Base-by-base conservation (phyloP, 2,329 filamentous ascomycete species). In the Neofusicoccum parvum region DNA sequence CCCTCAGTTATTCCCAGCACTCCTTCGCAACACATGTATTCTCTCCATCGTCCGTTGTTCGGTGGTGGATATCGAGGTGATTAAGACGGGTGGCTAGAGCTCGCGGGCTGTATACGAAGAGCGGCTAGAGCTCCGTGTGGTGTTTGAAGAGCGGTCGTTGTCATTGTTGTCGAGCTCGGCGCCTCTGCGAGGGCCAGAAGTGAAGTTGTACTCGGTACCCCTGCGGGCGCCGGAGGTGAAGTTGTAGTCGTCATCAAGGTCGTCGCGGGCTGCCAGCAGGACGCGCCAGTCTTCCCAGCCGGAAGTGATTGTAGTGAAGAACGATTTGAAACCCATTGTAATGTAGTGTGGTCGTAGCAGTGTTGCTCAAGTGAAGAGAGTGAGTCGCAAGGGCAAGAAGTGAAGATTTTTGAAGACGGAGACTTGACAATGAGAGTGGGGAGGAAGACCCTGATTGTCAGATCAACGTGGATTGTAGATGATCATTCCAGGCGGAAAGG, bases 211-310 rank as follows among this genome's bases (percentile, higher is more conserved):
- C 64, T 68, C 43, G 53, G 63, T 53, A 46, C 67, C 67, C 14
- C 65, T 27, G 17, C 69, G 67, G 45, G 46, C 37, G 48, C 67
- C 68, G 15, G 51, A 66, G 14, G 72, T 65, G 48, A 78, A 78
- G 65, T 77, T 78, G 68, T 78, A 78, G 49, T 76, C 74, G 59
- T 78, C 76, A 23, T 77, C 75, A 34, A 73, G 67, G 36, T 71
- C 69, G 37, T 76, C 71, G 64, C 72, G 69, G 17, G 76, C 75
- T 49, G 70, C 71, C 4, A 77, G 68, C 3, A 76, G 70, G 11
- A 60, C 39, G 23, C 46, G 34, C 60, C 67, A 68, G 53, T 64
- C 65, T 17, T 66, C 41, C 58, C 65, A 66, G 14, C 45, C 41
- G 62, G 64, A 45, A 4, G 20, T 51, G 45, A 65, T 34, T 48